phyloP scores from a whole-genome alignment of 441 rosid species.

The Daphne laureola region DNA sequence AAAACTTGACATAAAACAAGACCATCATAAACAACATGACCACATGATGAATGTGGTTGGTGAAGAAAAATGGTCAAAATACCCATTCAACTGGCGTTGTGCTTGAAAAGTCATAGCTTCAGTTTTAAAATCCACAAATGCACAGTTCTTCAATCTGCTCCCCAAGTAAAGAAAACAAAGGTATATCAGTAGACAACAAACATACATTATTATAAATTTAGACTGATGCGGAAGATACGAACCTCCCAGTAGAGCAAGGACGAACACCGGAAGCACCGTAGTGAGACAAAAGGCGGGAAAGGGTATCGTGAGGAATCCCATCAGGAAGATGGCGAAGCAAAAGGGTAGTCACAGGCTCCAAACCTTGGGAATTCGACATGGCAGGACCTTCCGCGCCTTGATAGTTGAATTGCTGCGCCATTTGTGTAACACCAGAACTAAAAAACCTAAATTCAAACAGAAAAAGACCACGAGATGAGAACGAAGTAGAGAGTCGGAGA shows the following conservation, averaged over 20 bases:
- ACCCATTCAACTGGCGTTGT: constrained; percentile 79
- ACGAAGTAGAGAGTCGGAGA: too few relatives aligned
- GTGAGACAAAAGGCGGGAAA: constrained; percentile 68
- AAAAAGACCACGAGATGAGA: too few relatives aligned
- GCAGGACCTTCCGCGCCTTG: constrained; percentile 23
- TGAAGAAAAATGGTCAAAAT: constrained; percentile 7
- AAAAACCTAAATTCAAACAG: too few relatives aligned
- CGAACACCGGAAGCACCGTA: constrained; percentile 76
- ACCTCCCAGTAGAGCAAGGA: constrained; percentile 70
- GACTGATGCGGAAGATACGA: neutral
- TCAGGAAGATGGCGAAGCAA: constrained; percentile 75
- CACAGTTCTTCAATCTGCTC: constrained; percentile 68
- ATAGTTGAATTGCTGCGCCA: constrained; percentile 14
- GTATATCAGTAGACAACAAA: constrained; percentile 1
- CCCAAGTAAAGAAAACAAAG: constrained; percentile 5
- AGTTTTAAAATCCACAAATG: constrained; percentile 77
- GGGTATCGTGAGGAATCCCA: constrained; percentile 67
- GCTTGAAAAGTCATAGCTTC: constrained; percentile 79
- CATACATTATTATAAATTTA: neutral
- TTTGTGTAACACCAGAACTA: constrained; percentile 12
- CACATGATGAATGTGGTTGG: neutral
- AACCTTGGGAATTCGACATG: constrained; percentile 9
- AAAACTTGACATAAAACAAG: constrained; percentile 2
- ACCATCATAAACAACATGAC: constrained; percentile 6
- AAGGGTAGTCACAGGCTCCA: constrained; percentile 34